Base-by-base conservation (phyloP, 441 rosid species). In the Flueggea neowawraea region DNA sequence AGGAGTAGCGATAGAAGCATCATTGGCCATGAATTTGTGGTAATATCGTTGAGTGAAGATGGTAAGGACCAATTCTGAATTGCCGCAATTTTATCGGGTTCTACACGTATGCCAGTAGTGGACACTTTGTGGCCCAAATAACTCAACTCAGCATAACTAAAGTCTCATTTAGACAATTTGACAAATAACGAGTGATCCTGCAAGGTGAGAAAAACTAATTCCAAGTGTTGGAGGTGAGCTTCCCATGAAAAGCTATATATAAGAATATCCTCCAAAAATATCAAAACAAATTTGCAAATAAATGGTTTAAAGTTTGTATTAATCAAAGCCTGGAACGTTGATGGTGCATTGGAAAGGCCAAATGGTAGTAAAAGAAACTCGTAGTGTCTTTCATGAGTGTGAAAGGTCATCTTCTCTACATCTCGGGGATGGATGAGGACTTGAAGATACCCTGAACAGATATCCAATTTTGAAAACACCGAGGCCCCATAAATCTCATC, bases 191-290 rank as follows among this genome's bases (percentile, higher is more conserved):
- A 0, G 8, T 0, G 14, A 10, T 10, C 0, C 4, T 3, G 0
- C 0, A 50, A 8, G 0, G 51, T 10, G 0, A n/a, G 0, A 3
- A 33, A 5, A 0, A 12, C 31, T 13, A 14, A 0, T 3, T 0
- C 6, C 5, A 51, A n/a, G 41, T 61, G 56, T 2, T 12, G 9
- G 0, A 13, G 1, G 12, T 61, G 64, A 0, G 16, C 7, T 13
- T 2, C 10, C 10, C 2, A 10, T 1, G n/a, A 1, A n/a, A 17
- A 17, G 6, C 55, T 52, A n/a, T 52, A 52, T 52, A 52, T 17
- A 5, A 52, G 16, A 14, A 52, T 52, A 52, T 52, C 55, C 13
- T 52, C 55, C 33, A 60, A 60, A 44, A 47, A n/a, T n/a, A n/a
- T n/a, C n/a, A n/a, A n/a, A n/a, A n/a, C n/a, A n/a, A n/a, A n/a